phyloP scores from a whole-genome alignment of 371 early-diverging fungal genomes.

The Mortierella sp. region DNA sequence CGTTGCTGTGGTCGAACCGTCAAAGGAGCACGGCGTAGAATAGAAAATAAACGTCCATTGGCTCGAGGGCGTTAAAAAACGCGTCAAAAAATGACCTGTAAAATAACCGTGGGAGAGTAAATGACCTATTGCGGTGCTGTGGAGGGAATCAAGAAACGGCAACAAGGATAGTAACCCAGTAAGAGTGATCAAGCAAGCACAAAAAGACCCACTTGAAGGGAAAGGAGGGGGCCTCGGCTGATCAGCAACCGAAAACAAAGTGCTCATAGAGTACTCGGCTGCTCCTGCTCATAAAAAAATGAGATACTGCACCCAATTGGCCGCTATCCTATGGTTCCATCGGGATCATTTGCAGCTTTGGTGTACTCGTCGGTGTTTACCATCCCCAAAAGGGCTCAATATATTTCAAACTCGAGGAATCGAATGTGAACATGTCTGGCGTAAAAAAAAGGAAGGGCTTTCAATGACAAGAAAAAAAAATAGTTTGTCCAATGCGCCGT shows the following conservation, averaged over 20 bases:
- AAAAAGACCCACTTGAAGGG: neutral
- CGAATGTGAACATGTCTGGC: neutral
- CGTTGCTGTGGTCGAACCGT: neutral
- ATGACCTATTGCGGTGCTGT: neutral
- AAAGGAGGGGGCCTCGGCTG: neutral
- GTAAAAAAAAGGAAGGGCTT: neutral
- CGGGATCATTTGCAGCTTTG: neutral
- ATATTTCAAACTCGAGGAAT: neutral
- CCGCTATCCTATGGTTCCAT: neutral
- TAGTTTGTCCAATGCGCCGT: neutral
- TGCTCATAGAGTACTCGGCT: neutral
- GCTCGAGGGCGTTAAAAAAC: neutral
- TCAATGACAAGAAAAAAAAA: neutral
- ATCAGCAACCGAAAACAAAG: neutral
- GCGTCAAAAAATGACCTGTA: neutral
- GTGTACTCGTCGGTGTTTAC: neutral
- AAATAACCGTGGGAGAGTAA: slow-evolving; percentile 11
- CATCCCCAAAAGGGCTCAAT: neutral
- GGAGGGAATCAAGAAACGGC: neutral
- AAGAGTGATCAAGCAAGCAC: neutral
- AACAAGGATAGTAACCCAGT: neutral
- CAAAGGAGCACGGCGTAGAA: neutral
- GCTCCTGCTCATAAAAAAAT: neutral
- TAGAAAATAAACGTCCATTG: neutral
- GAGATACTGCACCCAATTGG: neutral